Percentiles rank a stretch among this genome's conserved stretches.
phyloP scores from a whole-genome alignment of 2,329 filamentous ascomycete species.

The Monilinia laxa region DNA sequence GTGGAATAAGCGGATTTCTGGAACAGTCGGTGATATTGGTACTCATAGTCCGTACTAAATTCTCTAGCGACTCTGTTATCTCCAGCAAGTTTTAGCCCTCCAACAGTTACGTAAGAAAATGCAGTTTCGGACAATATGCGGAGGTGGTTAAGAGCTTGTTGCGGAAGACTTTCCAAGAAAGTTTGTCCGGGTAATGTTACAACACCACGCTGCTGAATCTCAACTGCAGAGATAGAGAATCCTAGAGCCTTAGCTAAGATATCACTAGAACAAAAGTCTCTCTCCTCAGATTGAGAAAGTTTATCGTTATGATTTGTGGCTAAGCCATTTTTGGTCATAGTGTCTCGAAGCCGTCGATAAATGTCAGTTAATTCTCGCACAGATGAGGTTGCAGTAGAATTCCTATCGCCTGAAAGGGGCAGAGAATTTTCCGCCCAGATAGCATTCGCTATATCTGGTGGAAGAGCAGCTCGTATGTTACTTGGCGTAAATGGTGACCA shows the following conservation, averaged over 20 bases:
- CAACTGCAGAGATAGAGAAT: slow-evolving; percentile 81
- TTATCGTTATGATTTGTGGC: slow-evolving; percentile 33
- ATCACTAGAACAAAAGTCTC: slow-evolving; percentile 54
- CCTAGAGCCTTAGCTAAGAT: slow-evolving; percentile 68
- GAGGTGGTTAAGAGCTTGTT: slow-evolving; percentile 80
- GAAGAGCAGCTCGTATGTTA: slow-evolving; percentile 26
- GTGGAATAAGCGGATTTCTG: slow-evolving; percentile 25
- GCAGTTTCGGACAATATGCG: slow-evolving; percentile 87
- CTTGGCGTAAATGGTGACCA: slow-evolving; percentile 23
- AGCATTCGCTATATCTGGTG: slow-evolving; percentile 37
- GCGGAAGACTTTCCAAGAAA: slow-evolving; percentile 78
- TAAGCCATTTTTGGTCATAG: slow-evolving; percentile 56
- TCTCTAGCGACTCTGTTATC: slow-evolving; percentile 64
- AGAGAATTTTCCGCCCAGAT: slow-evolving; percentile 38
- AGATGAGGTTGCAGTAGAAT: slow-evolving; percentile 45
- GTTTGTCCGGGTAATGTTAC: slow-evolving; percentile 72
- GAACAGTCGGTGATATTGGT: slow-evolving; percentile 76
- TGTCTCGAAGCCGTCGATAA: slow-evolving; percentile 61
- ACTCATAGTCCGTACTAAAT: slow-evolving; percentile 64
- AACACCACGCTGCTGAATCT: slow-evolving; percentile 87
- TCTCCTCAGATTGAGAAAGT: slow-evolving; percentile 12
- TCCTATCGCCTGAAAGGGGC: slow-evolving; percentile 41
- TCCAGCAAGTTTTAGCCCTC: slow-evolving; percentile 61
- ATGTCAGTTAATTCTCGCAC: slow-evolving; percentile 58
- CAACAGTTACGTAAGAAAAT: slow-evolving; percentile 77